Conservation (phyloP, 2,329 filamentous ascomycete genomes). For the Clonostachys solani region DNA sequence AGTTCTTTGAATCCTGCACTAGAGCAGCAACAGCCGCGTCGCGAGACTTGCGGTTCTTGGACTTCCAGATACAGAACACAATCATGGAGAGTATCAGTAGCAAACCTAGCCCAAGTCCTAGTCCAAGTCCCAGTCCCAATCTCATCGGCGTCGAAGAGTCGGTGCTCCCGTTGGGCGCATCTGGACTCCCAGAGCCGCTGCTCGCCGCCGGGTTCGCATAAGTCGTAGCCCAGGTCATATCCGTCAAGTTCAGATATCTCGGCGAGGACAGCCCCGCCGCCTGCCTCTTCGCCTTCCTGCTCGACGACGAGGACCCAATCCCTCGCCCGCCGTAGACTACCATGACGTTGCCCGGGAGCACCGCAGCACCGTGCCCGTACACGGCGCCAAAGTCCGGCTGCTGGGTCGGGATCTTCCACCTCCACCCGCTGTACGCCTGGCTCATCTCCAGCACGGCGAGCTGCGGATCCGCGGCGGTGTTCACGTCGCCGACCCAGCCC, state of each 20-base stretch:
- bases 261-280: slow-evolving; percentile 12
- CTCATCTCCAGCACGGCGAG: slow-evolving; percentile 74
- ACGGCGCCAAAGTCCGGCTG: slow-evolving; percentile 38
- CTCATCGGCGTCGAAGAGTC: slow-evolving; percentile 13
- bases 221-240: slow-evolving; percentile 44
- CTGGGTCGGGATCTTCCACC: slow-evolving; percentile 59
- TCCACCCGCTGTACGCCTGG: slow-evolving; percentile 70
- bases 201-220: slow-evolving; percentile 41
- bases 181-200: slow-evolving; percentile 1
- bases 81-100: slow-evolving; percentile 41
- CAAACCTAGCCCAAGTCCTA: slow-evolving; percentile 57
- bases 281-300: slow-evolving; percentile 25
- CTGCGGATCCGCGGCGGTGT: slow-evolving; percentile 74
- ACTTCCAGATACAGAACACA: slow-evolving; percentile 42
- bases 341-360: slow-evolving; percentile 65
- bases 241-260: slow-evolving; percentile 54
- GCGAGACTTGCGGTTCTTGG: slow-evolving; percentile 25
- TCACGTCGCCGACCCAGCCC: slow-evolving; percentile 86
- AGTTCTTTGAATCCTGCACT: slow-evolving; percentile 42
- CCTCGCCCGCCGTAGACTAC: slow-evolving; percentile 62
- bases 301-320: slow-evolving; percentile 27
- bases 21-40: slow-evolving; percentile 44
- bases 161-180: slow-evolving; percentile 13
- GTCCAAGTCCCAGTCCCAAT: slow-evolving; percentile 58
- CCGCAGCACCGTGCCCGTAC: slow-evolving; percentile 59